A percentile compares a stretch with the other conserved stretches of the same genome.
Evolutionary conservation across 169 alveolate genomes (phyloP).

Genomic region (Babesia gibsoni): DNA sequence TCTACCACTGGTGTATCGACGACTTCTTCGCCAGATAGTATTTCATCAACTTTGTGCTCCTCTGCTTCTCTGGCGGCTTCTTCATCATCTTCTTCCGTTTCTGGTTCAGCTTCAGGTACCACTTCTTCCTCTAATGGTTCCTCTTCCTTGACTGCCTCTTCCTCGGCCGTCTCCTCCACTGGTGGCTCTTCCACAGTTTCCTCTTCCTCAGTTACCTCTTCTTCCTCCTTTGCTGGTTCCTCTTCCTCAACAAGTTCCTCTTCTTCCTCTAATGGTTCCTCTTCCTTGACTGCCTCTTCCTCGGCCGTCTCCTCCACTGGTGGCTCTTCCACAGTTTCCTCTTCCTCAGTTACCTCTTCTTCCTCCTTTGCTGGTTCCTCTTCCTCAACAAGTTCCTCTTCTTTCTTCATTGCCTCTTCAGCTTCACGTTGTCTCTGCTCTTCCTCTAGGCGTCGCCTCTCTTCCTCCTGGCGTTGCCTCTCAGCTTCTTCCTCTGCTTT

Average conservation of each 20-base stretch:
- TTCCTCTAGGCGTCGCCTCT: not conserved
- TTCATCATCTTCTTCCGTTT: not conserved
- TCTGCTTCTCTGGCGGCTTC: not conserved
- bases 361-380: not conserved
- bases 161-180: not conserved
- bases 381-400: slow-evolving; percentile 5
- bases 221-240: not conserved
- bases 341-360: not conserved
- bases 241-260: not conserved
- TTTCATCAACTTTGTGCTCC: slow-evolving; percentile 1
- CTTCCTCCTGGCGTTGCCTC: not conserved
- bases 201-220: not conserved
- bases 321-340: slow-evolving; percentile 7
- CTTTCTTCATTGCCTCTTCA: slow-evolving; percentile 1
- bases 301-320: slow-evolving; percentile 27
- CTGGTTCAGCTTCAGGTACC: not conserved
- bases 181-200: not conserved
- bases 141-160: not conserved
- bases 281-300: slow-evolving; percentile 31
- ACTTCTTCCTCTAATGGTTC: not conserved
- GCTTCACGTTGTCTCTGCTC: not conserved
- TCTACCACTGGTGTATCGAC: too few relatives aligned
- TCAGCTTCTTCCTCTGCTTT: not conserved
- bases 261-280: slow-evolving; percentile 37
- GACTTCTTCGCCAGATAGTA: too few relatives aligned